Conservation (phyloP, 371 early-diverging fungal genomes). For the Blakeslea trispora region DNA sequence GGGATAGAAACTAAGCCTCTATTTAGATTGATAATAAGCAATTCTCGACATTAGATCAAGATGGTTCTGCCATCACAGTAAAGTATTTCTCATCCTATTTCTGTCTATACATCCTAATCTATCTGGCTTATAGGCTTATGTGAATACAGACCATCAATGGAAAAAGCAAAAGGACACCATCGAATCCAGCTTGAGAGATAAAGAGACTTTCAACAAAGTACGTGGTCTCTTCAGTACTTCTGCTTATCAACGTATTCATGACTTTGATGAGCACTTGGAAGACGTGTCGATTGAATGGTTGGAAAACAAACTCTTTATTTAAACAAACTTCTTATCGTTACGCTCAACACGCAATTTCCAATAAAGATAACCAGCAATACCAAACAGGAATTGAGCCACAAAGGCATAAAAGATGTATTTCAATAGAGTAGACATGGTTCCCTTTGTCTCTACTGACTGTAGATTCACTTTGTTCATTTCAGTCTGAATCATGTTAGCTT, state of each 20-base stretch:
- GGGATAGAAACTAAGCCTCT: too few relatives aligned
- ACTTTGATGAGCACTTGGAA: constrained; percentile 80
- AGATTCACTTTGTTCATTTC: constrained; percentile 38
- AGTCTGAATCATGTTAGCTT: constrained; percentile 28
- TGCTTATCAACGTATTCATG: constrained; percentile 55
- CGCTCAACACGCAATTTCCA: constrained; percentile 48
- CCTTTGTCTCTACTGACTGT: constrained; percentile 43
- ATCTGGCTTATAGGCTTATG: constrained; percentile 56
- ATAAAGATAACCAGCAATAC: constrained; percentile 41
- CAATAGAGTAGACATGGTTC: constrained; percentile 39
- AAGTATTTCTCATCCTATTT: constrained; percentile 3
- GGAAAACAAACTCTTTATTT: constrained; percentile 18
- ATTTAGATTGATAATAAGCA: constrained; percentile 44
- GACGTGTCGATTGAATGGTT: constrained; percentile 73
- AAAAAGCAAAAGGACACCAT: constrained; percentile 38
- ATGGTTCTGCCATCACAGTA: constrained; percentile 35
- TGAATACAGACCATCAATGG: constrained; percentile 53
- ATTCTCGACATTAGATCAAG: constrained; percentile 20
- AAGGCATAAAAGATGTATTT: constrained; percentile 45
- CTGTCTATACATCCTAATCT: too few relatives aligned
- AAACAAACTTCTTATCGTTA: constrained; percentile 48
- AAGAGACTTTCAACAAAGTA: constrained; percentile 40
- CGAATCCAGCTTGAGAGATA: constrained; percentile 28
- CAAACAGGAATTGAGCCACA: constrained; percentile 38
- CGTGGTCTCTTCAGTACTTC: constrained; percentile 34